Conservation (phyloP, 768 basidiomycete genomes). For the Calocybe cyanea region DNA sequence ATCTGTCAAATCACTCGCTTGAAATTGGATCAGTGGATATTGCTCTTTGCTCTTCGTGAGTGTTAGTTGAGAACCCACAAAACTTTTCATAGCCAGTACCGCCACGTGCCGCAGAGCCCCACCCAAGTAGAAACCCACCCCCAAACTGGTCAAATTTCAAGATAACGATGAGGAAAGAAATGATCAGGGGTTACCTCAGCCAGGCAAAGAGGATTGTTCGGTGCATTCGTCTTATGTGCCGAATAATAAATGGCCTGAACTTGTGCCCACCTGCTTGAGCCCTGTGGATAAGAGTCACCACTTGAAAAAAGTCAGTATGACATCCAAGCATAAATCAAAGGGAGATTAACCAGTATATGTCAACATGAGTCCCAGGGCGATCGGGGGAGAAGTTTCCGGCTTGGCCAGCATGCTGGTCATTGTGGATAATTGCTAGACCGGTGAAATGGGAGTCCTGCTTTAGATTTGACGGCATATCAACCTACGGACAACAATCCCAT, state of each 20-base stretch:
- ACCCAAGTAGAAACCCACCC: conserved; percentile 43
- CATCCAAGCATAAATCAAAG: not conserved
- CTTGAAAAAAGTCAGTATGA: conserved; percentile 18
- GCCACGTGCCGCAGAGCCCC: conserved; percentile 37
- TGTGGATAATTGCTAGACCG: conserved; percentile 40
- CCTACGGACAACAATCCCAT: conserved; percentile 46
- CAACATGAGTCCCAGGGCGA: conserved; percentile 37
- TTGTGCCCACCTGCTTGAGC: conserved; percentile 43
- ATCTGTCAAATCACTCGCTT: conserved; percentile 38
- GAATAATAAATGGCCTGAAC: conserved; percentile 48
- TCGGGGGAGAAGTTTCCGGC: conserved; percentile 51
- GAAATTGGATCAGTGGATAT: not conserved
- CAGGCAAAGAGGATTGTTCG: conserved; percentile 45
- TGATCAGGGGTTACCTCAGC: conserved; percentile 44
- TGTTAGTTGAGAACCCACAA: conserved; percentile 27
- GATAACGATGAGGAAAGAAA: not conserved
- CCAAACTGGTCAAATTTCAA: conserved; percentile 30
- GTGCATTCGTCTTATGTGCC: conserved; percentile 37
- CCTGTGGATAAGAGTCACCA: conserved; percentile 52
- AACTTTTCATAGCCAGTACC: conserved; percentile 52
- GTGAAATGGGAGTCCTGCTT: not conserved
- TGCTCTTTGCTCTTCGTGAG: not conserved
- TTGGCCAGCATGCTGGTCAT: conserved; percentile 45
- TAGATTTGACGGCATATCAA: conserved; percentile 1
- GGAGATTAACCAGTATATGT: conserved; percentile 42